Conservation (phyloP, 345 rosid genomes). For the Gossypium sturtianum region DNA sequence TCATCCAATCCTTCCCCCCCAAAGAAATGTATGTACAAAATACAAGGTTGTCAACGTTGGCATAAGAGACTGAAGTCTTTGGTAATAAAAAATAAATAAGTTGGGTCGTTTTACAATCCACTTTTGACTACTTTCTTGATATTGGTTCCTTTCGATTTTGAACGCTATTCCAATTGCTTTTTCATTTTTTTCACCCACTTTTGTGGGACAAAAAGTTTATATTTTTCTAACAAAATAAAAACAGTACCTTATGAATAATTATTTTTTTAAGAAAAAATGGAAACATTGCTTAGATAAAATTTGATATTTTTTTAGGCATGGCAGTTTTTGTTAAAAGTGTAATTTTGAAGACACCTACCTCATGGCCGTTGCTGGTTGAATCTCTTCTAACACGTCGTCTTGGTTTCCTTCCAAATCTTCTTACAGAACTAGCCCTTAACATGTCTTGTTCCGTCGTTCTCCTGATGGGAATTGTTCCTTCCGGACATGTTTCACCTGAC, state of each 20-base stretch:
- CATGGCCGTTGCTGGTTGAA: slow-evolving; percentile 75
- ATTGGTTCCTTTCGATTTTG: background rate
- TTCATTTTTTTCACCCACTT: background rate
- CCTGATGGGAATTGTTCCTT: slow-evolving; percentile 86
- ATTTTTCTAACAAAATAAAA: too few species aligned
- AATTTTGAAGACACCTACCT: slow-evolving; percentile 36
- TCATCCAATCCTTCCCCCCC: too few species aligned
- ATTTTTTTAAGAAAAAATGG: too few species aligned
- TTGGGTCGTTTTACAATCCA: slow-evolving; percentile 20
- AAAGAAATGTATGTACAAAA: too few species aligned
- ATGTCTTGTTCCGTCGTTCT: slow-evolving; percentile 84
- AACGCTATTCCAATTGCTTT: background rate
- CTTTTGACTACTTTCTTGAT: slow-evolving; percentile 29
- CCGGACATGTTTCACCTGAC: slow-evolving; percentile 77
- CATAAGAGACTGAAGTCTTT: too few species aligned
- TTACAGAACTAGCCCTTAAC: slow-evolving; percentile 65
- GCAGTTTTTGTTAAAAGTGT: background rate
- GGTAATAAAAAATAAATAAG: too few species aligned
- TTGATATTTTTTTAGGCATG: too few species aligned
- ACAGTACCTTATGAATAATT: too few species aligned
- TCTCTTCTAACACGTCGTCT: slow-evolving; percentile 70
- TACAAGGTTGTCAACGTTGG: too few species aligned
- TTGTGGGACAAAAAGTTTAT: background rate
- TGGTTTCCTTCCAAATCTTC: slow-evolving; percentile 65
- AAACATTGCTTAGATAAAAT: too few species aligned